Evolutionary conservation across 2,329 filamentous ascomycete genomes (phyloP), one percentile per base, ranked within the genome.

Genomic region (Diatrype stigma): DNA sequence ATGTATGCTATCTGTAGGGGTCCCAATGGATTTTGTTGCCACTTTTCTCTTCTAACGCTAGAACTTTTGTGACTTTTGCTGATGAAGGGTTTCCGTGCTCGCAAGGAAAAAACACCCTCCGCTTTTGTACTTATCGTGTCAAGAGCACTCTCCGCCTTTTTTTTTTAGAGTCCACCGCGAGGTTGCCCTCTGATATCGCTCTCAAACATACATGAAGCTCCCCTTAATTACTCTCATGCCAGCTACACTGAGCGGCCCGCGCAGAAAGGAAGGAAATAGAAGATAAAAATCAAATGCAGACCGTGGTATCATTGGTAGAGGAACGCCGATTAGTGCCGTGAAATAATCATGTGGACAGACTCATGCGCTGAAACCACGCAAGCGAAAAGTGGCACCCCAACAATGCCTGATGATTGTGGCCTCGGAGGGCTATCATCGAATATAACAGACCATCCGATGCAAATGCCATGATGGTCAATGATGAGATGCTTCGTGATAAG

Each of bases 271-370:
- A 46, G 44, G n/a, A n/a, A n/a, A 37, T 45, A 42, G 11, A 42
- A 23, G 19, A 40, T 2, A 44, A 60, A 62, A 65, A 51, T 56
- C 65, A 63, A n/a, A 63, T 58, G 61, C 61, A 59, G 56, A 60
- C 59, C 63, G 56, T 67, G 64, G 64, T 67, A 67, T 67, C 64
- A 64, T 67, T 58, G 59, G 56, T 55, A 56, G 58, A 56, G 53
- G 56, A 67, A 66, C 63, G 63, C 64, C 63, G 56, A 56, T 57
- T 52, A 58, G 51, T 61, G 58, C 56, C 52, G 56, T 51, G 51
- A 57, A 57, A 57, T 55, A 57, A 52, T 57, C 38, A 46, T 6
- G 26, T 30, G 26, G 10, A 51, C 52, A 53, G 53, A 57, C 58
- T 53, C 52, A 47, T 50, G 35, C 54, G 51, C 48, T 49, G 45